phyloP scores from a whole-genome alignment of 2,329 filamentous ascomycete species.

The Lachnellula occidentalis region DNA sequence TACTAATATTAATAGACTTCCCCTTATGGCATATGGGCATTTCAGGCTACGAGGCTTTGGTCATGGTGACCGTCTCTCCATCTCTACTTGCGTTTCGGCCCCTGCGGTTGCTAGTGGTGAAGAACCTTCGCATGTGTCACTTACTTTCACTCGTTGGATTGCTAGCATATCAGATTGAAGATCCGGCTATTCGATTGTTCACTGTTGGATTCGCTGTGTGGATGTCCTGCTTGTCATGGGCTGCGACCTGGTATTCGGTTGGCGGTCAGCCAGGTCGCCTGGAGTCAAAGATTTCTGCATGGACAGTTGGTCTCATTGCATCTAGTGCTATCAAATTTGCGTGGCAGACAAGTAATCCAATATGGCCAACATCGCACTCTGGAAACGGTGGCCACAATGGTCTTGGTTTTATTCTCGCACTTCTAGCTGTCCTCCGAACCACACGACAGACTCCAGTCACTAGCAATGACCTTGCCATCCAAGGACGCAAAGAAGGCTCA shows the following conservation, averaged over 20 bases:
- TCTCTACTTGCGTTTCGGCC: slow-evolving; percentile 67
- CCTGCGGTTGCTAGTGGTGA: slow-evolving; percentile 61
- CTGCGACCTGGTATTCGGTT: slow-evolving; percentile 74
- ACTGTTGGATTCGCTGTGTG: slow-evolving; percentile 74
- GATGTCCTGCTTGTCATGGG: slow-evolving; percentile 79
- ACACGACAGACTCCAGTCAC: slow-evolving; percentile 58
- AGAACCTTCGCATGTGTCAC: slow-evolving; percentile 66
- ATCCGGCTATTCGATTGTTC: slow-evolving; percentile 72
- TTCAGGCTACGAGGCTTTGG: slow-evolving; percentile 86
- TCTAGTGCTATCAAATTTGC: slow-evolving; percentile 90
- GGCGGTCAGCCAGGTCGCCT: slow-evolving; percentile 67
- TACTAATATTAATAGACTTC: slow-evolving; percentile 57
- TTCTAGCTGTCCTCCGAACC: slow-evolving; percentile 70
- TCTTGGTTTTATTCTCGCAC: slow-evolving; percentile 67
- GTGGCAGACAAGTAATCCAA: slow-evolving; percentile 89
- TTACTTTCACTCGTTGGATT: slow-evolving; percentile 74
- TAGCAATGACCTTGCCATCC: slow-evolving; percentile 35
- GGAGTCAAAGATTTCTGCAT: slow-evolving; percentile 76
- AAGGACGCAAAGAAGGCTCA: slow-evolving; percentile 59
- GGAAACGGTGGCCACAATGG: slow-evolving; percentile 92
- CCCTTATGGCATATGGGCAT: slow-evolving; percentile 99
- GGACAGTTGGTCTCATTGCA: slow-evolving; percentile 73
- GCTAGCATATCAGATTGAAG: slow-evolving; percentile 68
- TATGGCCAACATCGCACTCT: slow-evolving; percentile 91
- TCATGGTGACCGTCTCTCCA: slow-evolving; percentile 80